These are phyloP conservation scores for Boletus barrowsii DNA, from an alignment of 768 basidiomycete species.

Conservation along the genomic window DNA sequence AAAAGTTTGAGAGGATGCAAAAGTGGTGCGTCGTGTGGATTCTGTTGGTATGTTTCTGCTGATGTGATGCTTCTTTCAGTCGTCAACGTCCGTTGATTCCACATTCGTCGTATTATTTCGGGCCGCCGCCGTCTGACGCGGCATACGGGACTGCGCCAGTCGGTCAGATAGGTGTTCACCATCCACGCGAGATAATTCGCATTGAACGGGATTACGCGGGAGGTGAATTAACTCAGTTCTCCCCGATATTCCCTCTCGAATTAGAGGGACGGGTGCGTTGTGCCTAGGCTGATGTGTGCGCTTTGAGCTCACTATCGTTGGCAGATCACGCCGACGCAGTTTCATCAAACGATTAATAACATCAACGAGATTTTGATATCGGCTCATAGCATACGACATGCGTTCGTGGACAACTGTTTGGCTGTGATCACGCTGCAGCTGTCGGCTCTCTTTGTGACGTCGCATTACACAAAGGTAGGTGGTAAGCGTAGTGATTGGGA, in stretches of 20 bases:
- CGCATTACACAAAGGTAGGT: slow-evolving; percentile 81
- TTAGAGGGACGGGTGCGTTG: slow-evolving; percentile 83
- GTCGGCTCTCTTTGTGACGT: slow-evolving; percentile 60
- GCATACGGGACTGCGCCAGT: slow-evolving; percentile 79
- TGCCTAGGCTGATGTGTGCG: neutral
- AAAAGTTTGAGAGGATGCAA: slow-evolving; percentile 43
- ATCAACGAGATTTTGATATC: slow-evolving; percentile 87
- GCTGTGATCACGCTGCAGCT: slow-evolving; percentile 80
- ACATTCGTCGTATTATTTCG: slow-evolving; percentile 81
- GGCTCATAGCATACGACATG: slow-evolving; percentile 73
- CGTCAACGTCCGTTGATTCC: slow-evolving; percentile 54
- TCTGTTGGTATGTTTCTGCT: neutral
- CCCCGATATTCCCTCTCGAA: slow-evolving; percentile 85
- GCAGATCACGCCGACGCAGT: slow-evolving; percentile 88
- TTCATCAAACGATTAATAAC: slow-evolving; percentile 84
- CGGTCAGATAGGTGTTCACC: slow-evolving; percentile 84
- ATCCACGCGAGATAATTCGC: slow-evolving; percentile 88
- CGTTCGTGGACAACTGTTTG: slow-evolving; percentile 76
- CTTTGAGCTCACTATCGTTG: neutral
- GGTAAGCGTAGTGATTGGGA: neutral
- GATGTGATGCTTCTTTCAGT: slow-evolving; percentile 26
- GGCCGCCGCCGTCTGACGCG: slow-evolving; percentile 70
- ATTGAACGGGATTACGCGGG: slow-evolving; percentile 90
- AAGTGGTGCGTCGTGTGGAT: slow-evolving; percentile 36
- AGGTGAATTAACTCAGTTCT: slow-evolving; percentile 89